Evolutionary conservation across 2,329 filamentous ascomycete genomes (phyloP), one percentile per base, ranked within the genome.

Genomic region (Pseudogymnoascus sp.): DNA sequence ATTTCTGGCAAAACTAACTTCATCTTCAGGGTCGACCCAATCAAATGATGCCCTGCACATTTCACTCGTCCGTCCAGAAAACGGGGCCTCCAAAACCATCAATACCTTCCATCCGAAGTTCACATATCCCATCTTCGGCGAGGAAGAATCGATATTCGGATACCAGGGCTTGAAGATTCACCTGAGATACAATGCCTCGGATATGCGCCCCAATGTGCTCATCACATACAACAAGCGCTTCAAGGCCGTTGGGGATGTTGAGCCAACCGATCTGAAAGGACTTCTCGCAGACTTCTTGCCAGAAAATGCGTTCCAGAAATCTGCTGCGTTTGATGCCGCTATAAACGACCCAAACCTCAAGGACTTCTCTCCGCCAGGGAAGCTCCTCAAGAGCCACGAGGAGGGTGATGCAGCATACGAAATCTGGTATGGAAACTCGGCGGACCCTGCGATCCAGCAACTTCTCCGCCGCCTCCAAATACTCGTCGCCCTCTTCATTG

Each of bases 71-170:
- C 77, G 78, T 42, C 79, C 82, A 10, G 75, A 78, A 5, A 74
- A 78, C 16, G 75, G 75, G 6, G 78, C 79, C 67, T 72, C 82
- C 60, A 84, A 83, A 69, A 83, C 81, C 33, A 77, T 88, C 68
- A 81, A 83, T 25, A 82, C 84, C 28, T 97, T 99, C 75, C 82
- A 90, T 65, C 95, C 94, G 0, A 84, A 84, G 71, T 95, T 92
- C 74, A 97, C 93, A 16, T 96, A 97, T 75, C 80, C 91, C 1
- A 89, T 99, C 67, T 97, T 97, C 69, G 91, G 91, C 70, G 89
- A 97, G n/a, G 88, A 94, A 7, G 92, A 99, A 75, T 84, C 82
- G 31, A 93, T 97, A 67, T 92, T 96, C 70, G 93, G 93, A 38
- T 96, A 97, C 79, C 87, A 91, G 73, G 85, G 86, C 62, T 82